Conservation (phyloP, 345 rosid species). For the Salix suchowensis region DNA sequence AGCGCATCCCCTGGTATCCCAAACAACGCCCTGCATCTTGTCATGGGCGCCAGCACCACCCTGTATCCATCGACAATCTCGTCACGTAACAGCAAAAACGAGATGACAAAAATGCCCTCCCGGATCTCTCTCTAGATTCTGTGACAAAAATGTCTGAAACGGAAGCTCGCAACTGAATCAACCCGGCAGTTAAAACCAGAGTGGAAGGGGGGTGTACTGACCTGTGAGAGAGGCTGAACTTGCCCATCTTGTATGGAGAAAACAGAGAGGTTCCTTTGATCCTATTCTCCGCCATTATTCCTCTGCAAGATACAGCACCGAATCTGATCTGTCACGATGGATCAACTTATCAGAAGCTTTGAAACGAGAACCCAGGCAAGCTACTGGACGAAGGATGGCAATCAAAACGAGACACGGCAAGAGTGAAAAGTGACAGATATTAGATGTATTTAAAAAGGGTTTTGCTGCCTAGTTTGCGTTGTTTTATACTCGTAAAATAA, state of each 20-base stretch:
- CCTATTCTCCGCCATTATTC: conserved; percentile 20
- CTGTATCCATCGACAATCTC: conserved; percentile 26
- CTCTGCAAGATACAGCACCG: background rate
- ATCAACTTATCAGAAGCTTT: no score
- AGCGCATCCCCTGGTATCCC: conserved; percentile 63
- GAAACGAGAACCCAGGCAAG: no score
- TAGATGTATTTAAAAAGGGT: no score
- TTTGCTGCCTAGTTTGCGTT: no score
- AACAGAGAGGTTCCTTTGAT: conserved; percentile 31
- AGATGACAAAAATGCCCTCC: conserved; percentile 3
- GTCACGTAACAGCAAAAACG: background rate
- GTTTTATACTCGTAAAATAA: no score
- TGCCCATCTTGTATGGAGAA: conserved; percentile 72
- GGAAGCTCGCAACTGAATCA: background rate
- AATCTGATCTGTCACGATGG: no score
- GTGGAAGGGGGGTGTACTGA: conserved; percentile 1
- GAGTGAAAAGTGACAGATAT: no score
- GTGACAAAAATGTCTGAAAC: background rate
- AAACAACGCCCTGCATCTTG: conserved; percentile 78
- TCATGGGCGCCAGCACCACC: conserved; percentile 88
- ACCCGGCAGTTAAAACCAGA: background rate
- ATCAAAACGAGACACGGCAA: no score
- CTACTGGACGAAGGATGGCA: no score
- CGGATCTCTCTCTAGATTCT: background rate
- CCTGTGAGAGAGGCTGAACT: conserved; percentile 79